A percentile compares a stretch with the other conserved stretches of the same genome.
phyloP scores from a whole-genome alignment of 306 rosid genomes.

The Dicorynia guianensis region DNA sequence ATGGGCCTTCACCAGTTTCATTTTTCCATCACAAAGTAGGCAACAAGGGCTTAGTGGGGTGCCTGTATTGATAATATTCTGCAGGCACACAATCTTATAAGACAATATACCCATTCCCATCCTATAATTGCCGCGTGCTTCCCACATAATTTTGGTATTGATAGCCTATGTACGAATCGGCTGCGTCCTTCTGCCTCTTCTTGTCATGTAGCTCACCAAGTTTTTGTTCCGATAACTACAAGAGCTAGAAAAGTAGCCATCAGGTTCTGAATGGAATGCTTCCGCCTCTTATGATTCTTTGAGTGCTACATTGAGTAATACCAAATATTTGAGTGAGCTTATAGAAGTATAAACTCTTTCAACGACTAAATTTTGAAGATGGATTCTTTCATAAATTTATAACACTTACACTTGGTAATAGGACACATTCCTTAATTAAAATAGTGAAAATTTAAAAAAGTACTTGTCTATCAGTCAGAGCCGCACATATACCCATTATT shows the following conservation, averaged over 20 bases:
- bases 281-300: too few relatives aligned
- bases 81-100: constrained; percentile 27
- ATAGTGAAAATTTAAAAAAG: too few relatives aligned
- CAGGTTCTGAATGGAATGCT: background rate
- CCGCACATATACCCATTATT: background rate
- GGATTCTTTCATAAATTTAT: too few relatives aligned
- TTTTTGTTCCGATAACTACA: too few relatives aligned
- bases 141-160: constrained; percentile 32
- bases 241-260: background rate
- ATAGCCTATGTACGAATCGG: background rate
- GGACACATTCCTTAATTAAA: constrained; percentile 14
- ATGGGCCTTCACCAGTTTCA: constrained; percentile 59
- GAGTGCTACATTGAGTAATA: too few relatives aligned
- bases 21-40: constrained; percentile 27
- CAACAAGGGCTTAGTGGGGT: constrained; percentile 52
- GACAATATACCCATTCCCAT: constrained; percentile 35
- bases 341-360: too few relatives aligned
- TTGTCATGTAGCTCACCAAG: background rate
- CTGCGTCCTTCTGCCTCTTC: background rate
- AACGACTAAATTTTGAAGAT: too few relatives aligned
- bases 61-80: constrained; percentile 42
- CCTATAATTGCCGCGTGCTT: constrained; percentile 37
- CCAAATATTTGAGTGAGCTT: too few relatives aligned
- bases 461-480: constrained; percentile 15
- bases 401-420: constrained; percentile 9